Evolutionary conservation across 163 green algal genomes (phyloP).

Genomic region (Chlamydomonas reinhardtii): DNA sequence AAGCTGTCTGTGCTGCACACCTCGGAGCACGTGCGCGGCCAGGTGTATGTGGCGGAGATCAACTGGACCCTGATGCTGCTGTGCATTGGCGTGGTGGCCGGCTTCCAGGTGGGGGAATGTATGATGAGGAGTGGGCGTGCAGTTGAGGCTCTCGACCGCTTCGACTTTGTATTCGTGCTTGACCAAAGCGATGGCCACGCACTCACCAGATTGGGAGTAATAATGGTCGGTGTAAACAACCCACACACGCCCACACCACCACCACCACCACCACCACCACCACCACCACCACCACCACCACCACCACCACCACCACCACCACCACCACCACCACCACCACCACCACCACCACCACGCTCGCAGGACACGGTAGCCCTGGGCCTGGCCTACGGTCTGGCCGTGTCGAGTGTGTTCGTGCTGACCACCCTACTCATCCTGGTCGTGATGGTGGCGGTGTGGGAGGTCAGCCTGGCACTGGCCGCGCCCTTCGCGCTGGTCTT

Average conservation of each 20-base stretch:
- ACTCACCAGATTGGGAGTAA: too few species aligned
- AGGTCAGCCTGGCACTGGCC: constrained; percentile 27
- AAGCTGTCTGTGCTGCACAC: not conserved
- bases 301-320: too few species aligned
- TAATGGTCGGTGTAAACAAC: too few species aligned
- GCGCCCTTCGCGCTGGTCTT: constrained; percentile 56
- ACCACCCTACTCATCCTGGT: constrained; percentile 71
- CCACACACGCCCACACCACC: too few species aligned
- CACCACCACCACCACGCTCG: not conserved
- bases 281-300: too few species aligned
- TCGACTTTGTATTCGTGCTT: too few species aligned
- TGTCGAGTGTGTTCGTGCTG: constrained; percentile 72
- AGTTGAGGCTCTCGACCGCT: too few species aligned
- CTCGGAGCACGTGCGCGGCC: constrained; percentile 9
- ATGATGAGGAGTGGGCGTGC: too few species aligned
- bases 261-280: too few species aligned
- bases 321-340: too few species aligned
- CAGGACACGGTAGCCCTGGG: not conserved
- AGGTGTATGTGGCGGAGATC: constrained; percentile 79
- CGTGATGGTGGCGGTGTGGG: constrained; percentile 72
- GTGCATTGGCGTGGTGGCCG: constrained; percentile 68
- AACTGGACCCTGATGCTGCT: constrained; percentile 78
- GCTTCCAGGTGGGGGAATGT: constrained; percentile 72
- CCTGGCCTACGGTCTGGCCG: constrained; percentile 56
- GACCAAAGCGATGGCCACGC: too few species aligned